Base-by-base conservation (phyloP, 768 basidiomycete species). In the Lyophyllum atratum region DNA sequence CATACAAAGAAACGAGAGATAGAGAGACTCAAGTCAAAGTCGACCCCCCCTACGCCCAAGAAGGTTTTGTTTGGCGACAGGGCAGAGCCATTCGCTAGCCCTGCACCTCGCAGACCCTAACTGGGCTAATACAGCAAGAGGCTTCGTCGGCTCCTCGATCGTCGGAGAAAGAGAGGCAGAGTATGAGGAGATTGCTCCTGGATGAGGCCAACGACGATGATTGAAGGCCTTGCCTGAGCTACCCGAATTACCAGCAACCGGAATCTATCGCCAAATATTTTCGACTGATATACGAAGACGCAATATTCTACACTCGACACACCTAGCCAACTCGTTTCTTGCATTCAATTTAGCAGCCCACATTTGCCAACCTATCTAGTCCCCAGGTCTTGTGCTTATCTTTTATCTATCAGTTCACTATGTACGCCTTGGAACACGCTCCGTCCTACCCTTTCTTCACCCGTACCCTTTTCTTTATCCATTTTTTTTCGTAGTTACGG, bases 191-290 rank as follows among this genome's bases (percentile, higher is more conserved):
- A 19, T 58, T 70, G 43, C 59, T 78, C 56, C 70, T 64, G 54
- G 70, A 75, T 22, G 78, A 79, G 58, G 70, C 72, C n/a, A 66
- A 74, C 42, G 58, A 54, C 12, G 65, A 60, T 52, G n/a, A n/a
- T n/a, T n/a, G 51, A 58, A 42, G 45, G 44, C 4, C 17, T 22
- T 31, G 39, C 9, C 10, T 34, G 39, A 37, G 10, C n/a, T 40
- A n/a, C n/a, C n/a, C n/a, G 39, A n/a, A 40, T n/a, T 21, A 19
- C 47, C 11, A 9, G 5, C 48, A 24, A 49, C 31, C 22, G 48
- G 22, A 29, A 31, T 11, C 25, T 15, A 34, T 34, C 31, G n/a
- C 49, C n/a, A n/a, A n/a, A 49, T 14, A 14, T 21, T 28, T 10
- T 29, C 21, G 29, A 31, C 34, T 14, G 14, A 37, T 49, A 22